Evolutionary conservation across 164 flowering plant genomes (phyloP).

Genomic region (Buxus sempervirens): DNA sequence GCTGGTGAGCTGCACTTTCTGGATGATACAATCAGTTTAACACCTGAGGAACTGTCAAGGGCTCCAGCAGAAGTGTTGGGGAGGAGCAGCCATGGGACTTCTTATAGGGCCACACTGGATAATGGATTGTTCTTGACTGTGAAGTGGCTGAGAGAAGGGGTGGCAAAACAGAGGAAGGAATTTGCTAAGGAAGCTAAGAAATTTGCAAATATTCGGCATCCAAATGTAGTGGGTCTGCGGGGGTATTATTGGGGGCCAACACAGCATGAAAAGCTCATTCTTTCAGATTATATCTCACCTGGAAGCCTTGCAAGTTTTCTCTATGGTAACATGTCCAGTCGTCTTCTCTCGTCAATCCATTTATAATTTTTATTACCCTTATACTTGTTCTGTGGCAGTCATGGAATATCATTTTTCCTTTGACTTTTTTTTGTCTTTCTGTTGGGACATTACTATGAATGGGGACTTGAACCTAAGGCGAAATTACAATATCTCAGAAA

Average conservation of each 20-base stretch:
- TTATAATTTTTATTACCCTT: not conserved
- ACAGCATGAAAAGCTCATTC: conserved; percentile 96
- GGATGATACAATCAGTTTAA: conserved; percentile 68
- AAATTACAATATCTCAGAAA: too few relatives aligned
- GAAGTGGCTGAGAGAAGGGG: conserved; percentile 98
- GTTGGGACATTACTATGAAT: too few relatives aligned
- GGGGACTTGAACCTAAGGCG: too few relatives aligned
- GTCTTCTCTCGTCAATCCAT: not conserved
- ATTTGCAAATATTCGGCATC: conserved; percentile 89
- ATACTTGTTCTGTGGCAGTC: too few relatives aligned
- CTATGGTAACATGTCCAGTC: conserved; percentile 55
- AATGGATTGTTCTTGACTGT: conserved; percentile 84
- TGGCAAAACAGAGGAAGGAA: conserved; percentile 88
- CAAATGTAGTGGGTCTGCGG: conserved; percentile 88
- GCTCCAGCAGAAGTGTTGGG: conserved; percentile 99
- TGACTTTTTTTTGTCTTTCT: too few relatives aligned
- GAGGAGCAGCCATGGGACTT: conserved; percentile 97
- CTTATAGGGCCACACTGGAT: conserved; percentile 83
- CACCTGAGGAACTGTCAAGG: conserved; percentile 89
- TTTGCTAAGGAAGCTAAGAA: conserved; percentile 94
- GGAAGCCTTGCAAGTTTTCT: conserved; percentile 96
- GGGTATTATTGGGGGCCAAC: conserved; percentile 99
- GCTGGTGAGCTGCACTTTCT: conserved; percentile 91
- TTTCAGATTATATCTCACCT: conserved; percentile 82
- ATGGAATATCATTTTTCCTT: too few relatives aligned